Percentiles rank a stretch among this genome's conserved stretches.
phyloP scores from a whole-genome alignment of 352 stramenopile species.

The Phytopythium oedochilum region DNA sequence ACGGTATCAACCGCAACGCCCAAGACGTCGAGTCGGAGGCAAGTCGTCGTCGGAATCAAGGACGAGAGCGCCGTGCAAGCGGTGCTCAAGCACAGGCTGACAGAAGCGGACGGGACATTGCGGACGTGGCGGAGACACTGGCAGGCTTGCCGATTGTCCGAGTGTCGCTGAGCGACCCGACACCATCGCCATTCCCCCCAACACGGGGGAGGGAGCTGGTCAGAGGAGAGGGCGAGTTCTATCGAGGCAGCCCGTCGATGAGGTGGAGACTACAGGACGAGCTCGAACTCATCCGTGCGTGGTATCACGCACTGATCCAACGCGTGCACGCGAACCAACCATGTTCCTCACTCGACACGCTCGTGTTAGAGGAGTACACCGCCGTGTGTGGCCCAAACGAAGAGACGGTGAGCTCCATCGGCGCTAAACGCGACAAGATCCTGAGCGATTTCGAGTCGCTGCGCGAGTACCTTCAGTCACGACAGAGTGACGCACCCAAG shows the following conservation, averaged over 20 bases:
- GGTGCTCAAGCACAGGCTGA: constrained; percentile 1
- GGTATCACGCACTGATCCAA: constrained; percentile 24
- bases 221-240: constrained; percentile 12
- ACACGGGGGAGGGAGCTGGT: constrained; percentile 4
- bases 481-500: constrained; percentile 24
- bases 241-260: constrained; percentile 9
- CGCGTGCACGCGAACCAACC: constrained; percentile 24
- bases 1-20: no score
- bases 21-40: no score
- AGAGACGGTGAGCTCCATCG: constrained; percentile 25
- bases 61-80: not conserved
- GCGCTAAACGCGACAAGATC: constrained; percentile 27
- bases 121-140: constrained; percentile 23
- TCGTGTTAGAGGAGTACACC: constrained; percentile 31
- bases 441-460: constrained; percentile 27
- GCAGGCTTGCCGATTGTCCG: constrained; percentile 27
- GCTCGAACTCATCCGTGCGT: constrained; percentile 18
- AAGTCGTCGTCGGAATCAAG: not conserved
- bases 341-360: constrained; percentile 17
- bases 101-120: constrained; percentile 21
- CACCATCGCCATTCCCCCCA: not conserved
- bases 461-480: constrained; percentile 18
- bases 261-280: constrained; percentile 29
- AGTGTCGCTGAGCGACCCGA: constrained; percentile 6
- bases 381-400: constrained; percentile 13